Base-by-base conservation (phyloP, 208 protist species). In the Crithidia sp. region DNA sequence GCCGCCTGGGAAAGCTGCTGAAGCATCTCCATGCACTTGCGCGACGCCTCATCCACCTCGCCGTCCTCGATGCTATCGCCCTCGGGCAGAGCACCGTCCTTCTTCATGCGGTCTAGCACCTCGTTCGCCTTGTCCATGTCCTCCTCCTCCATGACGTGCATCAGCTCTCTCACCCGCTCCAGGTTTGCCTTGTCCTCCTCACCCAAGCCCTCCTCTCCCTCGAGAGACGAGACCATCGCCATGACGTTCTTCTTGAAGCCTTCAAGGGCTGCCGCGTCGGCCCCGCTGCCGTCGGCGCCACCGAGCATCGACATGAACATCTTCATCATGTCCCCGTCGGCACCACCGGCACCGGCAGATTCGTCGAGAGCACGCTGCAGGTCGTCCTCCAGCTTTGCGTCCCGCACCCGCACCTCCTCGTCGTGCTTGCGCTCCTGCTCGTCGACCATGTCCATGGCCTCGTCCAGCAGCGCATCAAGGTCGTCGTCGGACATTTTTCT, bases 391-490 rank as follows among this genome's bases (percentile, higher is more conserved):
- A 88, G 71, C 56, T 79, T 74, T 4, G 85, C 84, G 37, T 93
- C 80, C 9, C 82, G 79, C 63, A 71, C 57, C 56, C 89, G 76
- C 0, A 81, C 77, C 49, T 82, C 71, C 67, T 91, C 87, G 54
- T 95, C 77, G 52, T 92, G 81, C 62, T 82, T 66, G 55, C 81
- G 77, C 41, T 95, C 88, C 71, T 95, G 79, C 55, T 93, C 81
- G 43, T 93, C 83, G 45, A 96, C 83, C 37, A 88, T 90, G 63
- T 93, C 86, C 64, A 96, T 83, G 47, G 86, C 88, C 65, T 94
- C 88, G 68, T 94, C 87, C 44, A 96, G 88, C 45, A 96, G 82
- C 5, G 74, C 87, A 72, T 96, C 91, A 19, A 96, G 76, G 58
- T 96, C 91, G 58, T 88, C 70, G 40, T 87, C 82, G 3, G 81